phyloP scores from a whole-genome alignment of 176 grass and related monocot genomes.

The Avena atlantica region DNA sequence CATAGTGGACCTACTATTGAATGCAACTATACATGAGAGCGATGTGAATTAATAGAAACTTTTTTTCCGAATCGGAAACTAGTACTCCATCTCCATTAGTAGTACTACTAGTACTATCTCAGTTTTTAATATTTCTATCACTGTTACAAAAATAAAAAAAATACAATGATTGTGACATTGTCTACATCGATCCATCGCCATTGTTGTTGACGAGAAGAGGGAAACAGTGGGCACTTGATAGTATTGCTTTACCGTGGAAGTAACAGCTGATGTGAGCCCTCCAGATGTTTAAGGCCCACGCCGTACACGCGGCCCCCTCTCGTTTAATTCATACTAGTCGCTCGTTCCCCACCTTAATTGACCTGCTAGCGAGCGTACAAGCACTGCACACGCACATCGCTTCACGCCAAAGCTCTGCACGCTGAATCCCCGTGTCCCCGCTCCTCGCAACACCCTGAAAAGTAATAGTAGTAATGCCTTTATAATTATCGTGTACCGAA shows the following conservation, averaged over 20 bases:
- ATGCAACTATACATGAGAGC: too few relatives aligned
- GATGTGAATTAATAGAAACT: too few relatives aligned
- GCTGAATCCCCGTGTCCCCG: background rate
- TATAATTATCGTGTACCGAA: too few relatives aligned
- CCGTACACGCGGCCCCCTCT: background rate
- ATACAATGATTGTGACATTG: background rate
- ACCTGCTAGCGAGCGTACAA: background rate
- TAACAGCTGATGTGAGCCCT: conserved; percentile 38
- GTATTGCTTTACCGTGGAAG: conserved; percentile 31
- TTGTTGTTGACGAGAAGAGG: background rate
- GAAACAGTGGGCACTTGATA: background rate
- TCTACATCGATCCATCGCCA: background rate
- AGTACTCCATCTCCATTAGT: too few relatives aligned
- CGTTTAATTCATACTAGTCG: background rate
- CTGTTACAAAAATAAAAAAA: background rate
- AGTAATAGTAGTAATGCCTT: background rate
- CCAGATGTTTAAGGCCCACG: background rate
- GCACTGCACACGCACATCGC: background rate
- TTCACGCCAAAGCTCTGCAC: background rate
- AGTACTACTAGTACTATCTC: too few relatives aligned
- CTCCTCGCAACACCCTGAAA: conserved; percentile 3
- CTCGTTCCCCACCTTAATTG: background rate
- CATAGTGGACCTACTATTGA: too few relatives aligned
- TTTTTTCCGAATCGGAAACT: too few relatives aligned
- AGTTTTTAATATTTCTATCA: too few relatives aligned